Conservation (phyloP, 768 basidiomycete genomes). For the Kwoniella sp. region DNA sequence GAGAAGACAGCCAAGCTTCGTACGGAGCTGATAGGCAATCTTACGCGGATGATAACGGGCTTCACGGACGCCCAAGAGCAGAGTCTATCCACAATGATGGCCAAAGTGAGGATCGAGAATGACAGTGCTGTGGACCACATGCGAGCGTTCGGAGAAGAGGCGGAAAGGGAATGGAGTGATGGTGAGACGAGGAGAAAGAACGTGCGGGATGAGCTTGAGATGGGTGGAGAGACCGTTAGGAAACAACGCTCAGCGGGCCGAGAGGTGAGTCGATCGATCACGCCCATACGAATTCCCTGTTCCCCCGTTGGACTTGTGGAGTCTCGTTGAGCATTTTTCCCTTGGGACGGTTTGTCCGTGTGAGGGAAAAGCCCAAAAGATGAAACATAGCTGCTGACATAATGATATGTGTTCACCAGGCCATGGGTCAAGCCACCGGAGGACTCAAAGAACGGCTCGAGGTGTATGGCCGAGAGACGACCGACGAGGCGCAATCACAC, state of each 20-base stretch:
- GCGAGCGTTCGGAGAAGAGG: conserved; percentile 59
- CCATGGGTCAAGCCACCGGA: conserved; percentile 23
- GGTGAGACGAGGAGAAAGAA: conserved; percentile 62
- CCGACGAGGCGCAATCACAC: conserved; percentile 26
- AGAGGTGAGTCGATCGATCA: conserved; percentile 36
- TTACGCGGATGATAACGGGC: conserved; percentile 71
- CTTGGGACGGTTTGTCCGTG: too few relatives aligned
- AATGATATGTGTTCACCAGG: conserved; percentile 8
- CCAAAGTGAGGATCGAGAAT: conserved; percentile 64
- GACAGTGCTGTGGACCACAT: conserved; percentile 63
- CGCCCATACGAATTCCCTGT: too few relatives aligned
- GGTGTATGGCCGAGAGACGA: conserved; percentile 25
- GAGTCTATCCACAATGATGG: conserved; percentile 66
- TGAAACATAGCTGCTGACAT: background rate
- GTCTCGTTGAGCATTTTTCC: too few relatives aligned
- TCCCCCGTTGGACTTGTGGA: too few relatives aligned
- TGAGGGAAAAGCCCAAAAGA: too few relatives aligned
- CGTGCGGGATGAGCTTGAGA: conserved; percentile 58
- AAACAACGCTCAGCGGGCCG: conserved; percentile 31
- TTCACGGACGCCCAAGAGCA: conserved; percentile 72
- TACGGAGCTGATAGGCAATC: conserved; percentile 72
- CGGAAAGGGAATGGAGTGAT: conserved; percentile 41
- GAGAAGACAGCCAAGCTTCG: conserved; percentile 68
- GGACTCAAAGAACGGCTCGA: conserved; percentile 26
- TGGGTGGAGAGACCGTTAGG: conserved; percentile 15